A percentile compares a stretch with the other conserved stretches of the same genome.
Conservation (phyloP, 192 early-diverging fungal species). For the Phlyctochytrium arcticum region DNA sequence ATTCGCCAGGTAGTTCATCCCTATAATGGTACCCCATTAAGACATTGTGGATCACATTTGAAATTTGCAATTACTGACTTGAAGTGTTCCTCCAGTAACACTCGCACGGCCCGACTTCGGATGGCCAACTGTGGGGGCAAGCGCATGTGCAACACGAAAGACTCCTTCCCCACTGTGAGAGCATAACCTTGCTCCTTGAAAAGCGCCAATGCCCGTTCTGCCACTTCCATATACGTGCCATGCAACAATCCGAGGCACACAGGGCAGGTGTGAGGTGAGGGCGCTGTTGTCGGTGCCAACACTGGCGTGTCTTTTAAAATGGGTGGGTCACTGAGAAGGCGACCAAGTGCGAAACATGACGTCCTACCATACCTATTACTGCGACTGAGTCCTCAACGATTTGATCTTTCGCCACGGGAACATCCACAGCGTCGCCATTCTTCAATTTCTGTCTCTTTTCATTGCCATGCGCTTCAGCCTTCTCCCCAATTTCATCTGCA, state of each 20-base stretch:
- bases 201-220: neutral
- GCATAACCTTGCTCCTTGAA: constrained; percentile 6
- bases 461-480: neutral
- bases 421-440: neutral
- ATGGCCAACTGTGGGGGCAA: constrained; percentile 40
- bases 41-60: neutral
- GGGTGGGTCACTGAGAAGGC: neutral
- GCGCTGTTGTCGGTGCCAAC: neutral
- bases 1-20: neutral
- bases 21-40: neutral
- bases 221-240: neutral
- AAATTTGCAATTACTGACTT: neutral
- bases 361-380: neutral
- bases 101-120: constrained; percentile 20
- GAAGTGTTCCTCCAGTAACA: constrained; percentile 3
- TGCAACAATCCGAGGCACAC: constrained; percentile 43
- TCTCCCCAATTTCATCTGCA: neutral
- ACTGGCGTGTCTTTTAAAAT: neutral
- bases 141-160: constrained; percentile 28
- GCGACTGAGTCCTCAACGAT: neutral
- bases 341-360: neutral
- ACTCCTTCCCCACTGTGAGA: neutral
- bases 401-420: neutral
- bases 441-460: constrained; percentile 1
- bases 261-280: constrained; percentile 21